phyloP scores from a whole-genome alignment of 129 eudicot genomes.

The Silybum marianum region DNA sequence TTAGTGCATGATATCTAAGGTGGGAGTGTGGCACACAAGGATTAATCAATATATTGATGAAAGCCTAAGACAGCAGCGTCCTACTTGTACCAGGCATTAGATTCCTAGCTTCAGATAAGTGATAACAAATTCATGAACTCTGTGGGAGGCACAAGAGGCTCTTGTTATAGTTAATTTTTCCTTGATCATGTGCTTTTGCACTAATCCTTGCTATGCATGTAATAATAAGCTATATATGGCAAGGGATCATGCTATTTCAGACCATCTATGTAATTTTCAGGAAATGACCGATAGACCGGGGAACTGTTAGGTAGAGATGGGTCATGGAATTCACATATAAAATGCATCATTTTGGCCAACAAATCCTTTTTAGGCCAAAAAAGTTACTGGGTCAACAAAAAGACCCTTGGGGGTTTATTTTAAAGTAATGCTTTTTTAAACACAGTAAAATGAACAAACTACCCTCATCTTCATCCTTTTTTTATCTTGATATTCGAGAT shows the following conservation, averaged over 20 bases:
- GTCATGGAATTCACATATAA: neutral
- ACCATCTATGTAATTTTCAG: conserved; percentile 15
- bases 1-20: neutral
- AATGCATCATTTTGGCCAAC: neutral
- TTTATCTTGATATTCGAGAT: no score
- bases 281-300: neutral
- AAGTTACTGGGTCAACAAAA: neutral
- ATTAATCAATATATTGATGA: neutral
- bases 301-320: neutral
- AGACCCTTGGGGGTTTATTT: no score
- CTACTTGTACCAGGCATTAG: conserved; percentile 11
- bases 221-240: neutral
- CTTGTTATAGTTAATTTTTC: conserved; percentile 4
- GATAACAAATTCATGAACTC: neutral
- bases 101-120: conserved; percentile 21
- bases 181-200: neutral
- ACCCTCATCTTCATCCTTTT: no score
- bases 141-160: conserved; percentile 3
- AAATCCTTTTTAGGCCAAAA: neutral
- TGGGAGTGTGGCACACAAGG: neutral
- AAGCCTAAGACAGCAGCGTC: neutral
- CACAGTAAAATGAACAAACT: no score
- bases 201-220: conserved; percentile 17
- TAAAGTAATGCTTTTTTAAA: no score
- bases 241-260: conserved; percentile 25